Base-by-base conservation (phyloP, 495 filamentous ascomycete species). In the Podospora pseudopauciseta region DNA sequence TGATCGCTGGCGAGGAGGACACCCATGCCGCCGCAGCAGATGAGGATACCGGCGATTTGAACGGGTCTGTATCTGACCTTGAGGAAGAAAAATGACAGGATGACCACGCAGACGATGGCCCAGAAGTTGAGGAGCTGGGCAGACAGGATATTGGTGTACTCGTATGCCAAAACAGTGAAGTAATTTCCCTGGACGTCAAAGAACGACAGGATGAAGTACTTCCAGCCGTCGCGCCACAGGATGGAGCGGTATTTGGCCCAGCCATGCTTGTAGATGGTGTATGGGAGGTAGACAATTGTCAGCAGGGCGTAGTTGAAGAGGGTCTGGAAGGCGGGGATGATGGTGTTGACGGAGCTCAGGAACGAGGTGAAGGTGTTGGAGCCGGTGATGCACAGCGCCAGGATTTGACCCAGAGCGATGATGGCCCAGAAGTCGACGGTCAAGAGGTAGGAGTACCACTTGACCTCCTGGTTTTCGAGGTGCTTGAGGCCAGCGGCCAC, bases 81-180 rank as follows among this genome's bases (percentile, higher is more conserved):
- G 27, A 99, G 86, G 75, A 97, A 83, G 58, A 88, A 60, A 79
- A 94, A 91, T 9, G 94, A 97, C 72, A 97, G 79, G 68, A 90
- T 75, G 28, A 98, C 93, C 30, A 99, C 95, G 66, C 95, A 88
- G 20, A 94, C 92, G 68, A 99, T 99, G 71, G 94, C 90, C 94
- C 95, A 99, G 86, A 99, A 98, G 84, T 97, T 97, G 80, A 99
- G 93, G 39, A 99, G 85, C 80, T 97, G 94, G 9, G 92, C 93
- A 64, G 91, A 95, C 34, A 95, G 86, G 76, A 94, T 90, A 74
- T 89, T 95, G 61, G 93, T 96, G 80, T 97, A 96, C 30, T 91
- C 86, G 83, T 97, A 98, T 54, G 93, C 95, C 27, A 97, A 86
- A 59, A 99, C 95, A 70, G 91, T 90, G 79, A 98, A 97, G 83